These are phyloP conservation scores for Pontederia paniculata DNA, from an alignment of 176 grass and related monocot species.

Conservation along the genomic window DNA sequence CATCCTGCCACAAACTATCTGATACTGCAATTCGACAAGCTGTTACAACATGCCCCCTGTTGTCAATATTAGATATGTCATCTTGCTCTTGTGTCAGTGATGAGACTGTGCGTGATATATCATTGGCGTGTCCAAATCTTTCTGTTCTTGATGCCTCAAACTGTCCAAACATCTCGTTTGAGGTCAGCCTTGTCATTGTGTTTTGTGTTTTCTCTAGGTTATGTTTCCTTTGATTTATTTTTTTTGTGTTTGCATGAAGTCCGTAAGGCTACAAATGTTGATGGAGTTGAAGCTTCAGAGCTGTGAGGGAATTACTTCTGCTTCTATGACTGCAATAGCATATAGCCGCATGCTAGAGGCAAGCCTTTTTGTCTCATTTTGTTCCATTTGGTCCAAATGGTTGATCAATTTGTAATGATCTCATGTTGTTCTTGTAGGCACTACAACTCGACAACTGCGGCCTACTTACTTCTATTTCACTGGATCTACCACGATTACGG, in stretches of 20 bases:
- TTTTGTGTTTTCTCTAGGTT: neutral
- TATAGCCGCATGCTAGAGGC: conserved; percentile 77
- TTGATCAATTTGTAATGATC: neutral
- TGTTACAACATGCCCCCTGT: conserved; percentile 15
- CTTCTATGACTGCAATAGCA: conserved; percentile 72
- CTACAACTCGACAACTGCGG: conserved; percentile 90
- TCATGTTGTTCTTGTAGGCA: conserved; percentile 22
- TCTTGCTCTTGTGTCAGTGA: conserved; percentile 17
- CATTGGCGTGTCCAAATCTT: conserved; percentile 16
- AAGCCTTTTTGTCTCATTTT: neutral
- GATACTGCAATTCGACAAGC: conserved; percentile 16
- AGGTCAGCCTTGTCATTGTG: conserved; percentile 34
- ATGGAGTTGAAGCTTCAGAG: conserved; percentile 70
- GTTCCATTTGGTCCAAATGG: neutral
- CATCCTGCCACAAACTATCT: conserved; percentile 17
- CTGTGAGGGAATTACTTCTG: conserved; percentile 83
- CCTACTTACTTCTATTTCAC: conserved; percentile 62
- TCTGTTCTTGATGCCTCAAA: conserved; percentile 20
- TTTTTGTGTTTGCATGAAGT: conserved; percentile 33
- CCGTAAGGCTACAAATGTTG: conserved; percentile 72
- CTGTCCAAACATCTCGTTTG: conserved; percentile 29
- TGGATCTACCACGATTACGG: conserved; percentile 73
- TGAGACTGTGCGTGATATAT: conserved; percentile 18
- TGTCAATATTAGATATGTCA: conserved; percentile 22
- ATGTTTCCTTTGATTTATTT: conserved; percentile 13